Evolutionary conservation across 1,284 basidiomycete genomes (phyloP).

Genomic region (Earliella scabrosa): DNA sequence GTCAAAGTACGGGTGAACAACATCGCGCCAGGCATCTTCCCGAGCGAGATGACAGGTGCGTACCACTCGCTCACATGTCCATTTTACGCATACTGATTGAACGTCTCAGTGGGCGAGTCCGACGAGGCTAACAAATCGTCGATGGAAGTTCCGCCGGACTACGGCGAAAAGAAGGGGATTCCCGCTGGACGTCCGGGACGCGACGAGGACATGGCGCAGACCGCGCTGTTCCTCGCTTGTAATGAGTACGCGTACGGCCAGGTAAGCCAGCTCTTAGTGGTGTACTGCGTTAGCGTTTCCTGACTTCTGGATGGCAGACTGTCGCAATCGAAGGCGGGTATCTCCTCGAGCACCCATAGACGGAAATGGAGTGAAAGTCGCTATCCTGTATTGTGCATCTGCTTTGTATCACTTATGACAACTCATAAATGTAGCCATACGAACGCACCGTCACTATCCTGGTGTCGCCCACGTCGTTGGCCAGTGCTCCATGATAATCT

Average conservation of each 20-base stretch:
- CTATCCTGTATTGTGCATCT: no score
- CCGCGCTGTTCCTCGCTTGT: slow-evolving; percentile 37
- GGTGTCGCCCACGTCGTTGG: not conserved
- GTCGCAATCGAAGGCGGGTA: not conserved
- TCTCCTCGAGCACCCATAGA: not conserved
- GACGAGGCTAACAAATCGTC: slow-evolving; percentile 41
- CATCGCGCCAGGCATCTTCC: slow-evolving; percentile 44
- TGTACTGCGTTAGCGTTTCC: not conserved
- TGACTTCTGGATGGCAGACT: no score
- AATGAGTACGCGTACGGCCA: slow-evolving; percentile 43
- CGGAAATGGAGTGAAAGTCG: not conserved
- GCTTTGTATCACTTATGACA: no score
- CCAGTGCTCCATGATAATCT: no score
- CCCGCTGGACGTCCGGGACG: slow-evolving; percentile 41
- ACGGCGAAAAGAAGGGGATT: slow-evolving; percentile 39
- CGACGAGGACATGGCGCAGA: slow-evolving; percentile 43
- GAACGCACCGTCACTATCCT: no score
- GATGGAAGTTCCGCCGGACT: slow-evolving; percentile 34
- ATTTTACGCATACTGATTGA: not conserved
- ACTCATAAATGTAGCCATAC: no score
- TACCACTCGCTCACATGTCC: not conserved
- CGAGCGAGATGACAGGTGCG: slow-evolving; percentile 44
- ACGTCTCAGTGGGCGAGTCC: slow-evolving; percentile 30
- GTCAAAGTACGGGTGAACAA: slow-evolving; percentile 42
- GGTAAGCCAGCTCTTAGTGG: slow-evolving; percentile 22